phyloP scores from a whole-genome alignment of 129 eudicot species.

The Centaurea solstitialis region DNA sequence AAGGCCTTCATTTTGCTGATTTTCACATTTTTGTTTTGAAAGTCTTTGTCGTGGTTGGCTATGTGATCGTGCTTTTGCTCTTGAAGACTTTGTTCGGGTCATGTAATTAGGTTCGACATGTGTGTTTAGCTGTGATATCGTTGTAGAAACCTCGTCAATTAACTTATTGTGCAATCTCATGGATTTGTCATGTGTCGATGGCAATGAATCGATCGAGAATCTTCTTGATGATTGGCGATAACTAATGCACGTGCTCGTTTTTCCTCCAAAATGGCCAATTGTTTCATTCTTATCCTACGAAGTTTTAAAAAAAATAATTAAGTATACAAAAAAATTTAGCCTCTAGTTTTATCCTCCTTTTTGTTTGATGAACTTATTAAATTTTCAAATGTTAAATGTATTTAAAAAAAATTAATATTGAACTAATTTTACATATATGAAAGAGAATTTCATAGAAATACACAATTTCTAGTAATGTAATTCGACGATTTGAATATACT shows the following conservation, averaged over 20 bases:
- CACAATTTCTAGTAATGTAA: no score
- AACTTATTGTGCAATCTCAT: conserved; percentile 18
- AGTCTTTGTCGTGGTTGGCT: conserved; percentile 74
- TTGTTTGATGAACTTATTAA: no score
- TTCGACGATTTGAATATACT: no score
- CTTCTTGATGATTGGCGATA: conserved; percentile 30
- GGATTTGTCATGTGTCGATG: conserved; percentile 27
- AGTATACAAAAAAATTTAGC: not conserved
- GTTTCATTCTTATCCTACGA: conserved; percentile 38
- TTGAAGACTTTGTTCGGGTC: conserved; percentile 68
- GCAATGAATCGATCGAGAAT: conserved; percentile 31
- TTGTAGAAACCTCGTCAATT: conserved; percentile 25
- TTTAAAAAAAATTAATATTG: no score
- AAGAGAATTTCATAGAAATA: no score
- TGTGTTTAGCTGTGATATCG: conserved; percentile 19
- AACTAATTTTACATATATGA: no score
- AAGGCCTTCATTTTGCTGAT: conserved; percentile 41
- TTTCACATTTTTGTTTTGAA: conserved; percentile 31
- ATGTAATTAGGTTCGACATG: conserved; percentile 52
- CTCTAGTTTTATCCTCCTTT: no score
- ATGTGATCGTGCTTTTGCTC: conserved; percentile 66
- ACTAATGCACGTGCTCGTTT: conserved; percentile 14
- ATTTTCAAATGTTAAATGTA: no score
- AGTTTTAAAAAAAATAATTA: not conserved
- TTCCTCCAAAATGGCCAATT: conserved; percentile 23